Conservation (phyloP, 371 early-diverging fungal species). For the Globomyces sp. region DNA sequence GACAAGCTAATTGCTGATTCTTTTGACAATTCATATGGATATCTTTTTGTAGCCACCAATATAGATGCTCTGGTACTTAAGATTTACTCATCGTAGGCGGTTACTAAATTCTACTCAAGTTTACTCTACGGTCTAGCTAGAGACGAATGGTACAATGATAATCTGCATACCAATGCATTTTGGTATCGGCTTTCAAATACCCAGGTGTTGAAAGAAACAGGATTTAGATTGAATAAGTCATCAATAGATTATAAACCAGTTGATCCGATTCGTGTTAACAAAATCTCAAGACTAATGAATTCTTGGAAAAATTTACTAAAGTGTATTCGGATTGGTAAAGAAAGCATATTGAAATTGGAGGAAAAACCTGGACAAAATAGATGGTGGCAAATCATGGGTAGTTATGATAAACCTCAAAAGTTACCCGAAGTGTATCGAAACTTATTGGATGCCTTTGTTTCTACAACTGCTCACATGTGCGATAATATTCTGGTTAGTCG, state of each 20-base stretch:
- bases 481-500: background rate
- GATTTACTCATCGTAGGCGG: background rate
- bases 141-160: constrained; percentile 6
- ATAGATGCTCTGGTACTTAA: constrained; percentile 9
- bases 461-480: background rate
- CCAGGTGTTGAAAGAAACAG: background rate
- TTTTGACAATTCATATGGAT: background rate
- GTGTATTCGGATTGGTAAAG: background rate
- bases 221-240: constrained; percentile 1
- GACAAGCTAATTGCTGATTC: constrained; percentile 3
- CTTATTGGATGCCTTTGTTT: background rate
- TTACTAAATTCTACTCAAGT: constrained; percentile 4
- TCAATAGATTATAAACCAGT: background rate
- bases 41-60: constrained; percentile 12
- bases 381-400: constrained; percentile 6
- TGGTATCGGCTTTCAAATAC: background rate
- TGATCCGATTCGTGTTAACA: background rate
- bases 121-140: constrained; percentile 1
- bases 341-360: background rate
- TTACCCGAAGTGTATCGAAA: background rate
- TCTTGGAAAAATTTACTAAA: background rate
- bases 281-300: background rate
- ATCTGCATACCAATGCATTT: background rate
- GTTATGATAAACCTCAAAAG: constrained; percentile 1
- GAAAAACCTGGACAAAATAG: background rate